Base-by-base conservation (phyloP, 2,329 filamentous ascomycete genomes). In the Cladosporium sp. region DNA sequence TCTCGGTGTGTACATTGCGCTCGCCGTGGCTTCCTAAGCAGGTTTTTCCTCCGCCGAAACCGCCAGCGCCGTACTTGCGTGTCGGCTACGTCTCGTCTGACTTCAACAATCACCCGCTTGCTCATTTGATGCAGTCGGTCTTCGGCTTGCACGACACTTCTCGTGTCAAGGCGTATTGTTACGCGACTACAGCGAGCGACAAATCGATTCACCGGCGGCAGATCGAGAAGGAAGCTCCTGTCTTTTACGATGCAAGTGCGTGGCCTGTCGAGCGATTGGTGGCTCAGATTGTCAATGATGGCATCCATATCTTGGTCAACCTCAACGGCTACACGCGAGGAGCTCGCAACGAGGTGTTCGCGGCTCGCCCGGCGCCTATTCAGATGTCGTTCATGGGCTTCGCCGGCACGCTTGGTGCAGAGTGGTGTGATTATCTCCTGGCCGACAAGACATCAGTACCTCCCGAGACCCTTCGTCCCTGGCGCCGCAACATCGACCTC, bases 351-450 rank as follows among this genome's bases (percentile, higher is more conserved):
- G 93, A 98, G 66, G 86, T 98, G 3, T 98, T 98, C 68, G 93
- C 93, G 18, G 93, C 93, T 18, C 83, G 95, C 22, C 89, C 93
- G 13, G 90, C 91, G 2, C 93, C 93, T 0, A 89, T 98, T 41
- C 93, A 98, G 60, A 98, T 98, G 93, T 95, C 93, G 0, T 98
- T 98, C 65, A 98, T 98, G 93, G 93, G 93, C 0, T 98, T 98
- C 67, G 93, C 93, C 0, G 93, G 93, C 9, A 96, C 92, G 0
- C 75, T 98, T 1, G 93, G 93, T 5, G 93, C 93, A 2, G 93
- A 98, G 67, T 98, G 93, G 93, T 98, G 93, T 62, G 93, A 98
- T 68, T 98, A 98, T 65, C 84, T 98, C 13, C 80, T 97, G 22
- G 91, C 93, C 3, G 93, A 98, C 64, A 78, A 86, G 46, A 92